Evolutionary conservation across 169 alveolate genomes (phyloP).

Genomic region (Eimeria acervulina): DNA sequence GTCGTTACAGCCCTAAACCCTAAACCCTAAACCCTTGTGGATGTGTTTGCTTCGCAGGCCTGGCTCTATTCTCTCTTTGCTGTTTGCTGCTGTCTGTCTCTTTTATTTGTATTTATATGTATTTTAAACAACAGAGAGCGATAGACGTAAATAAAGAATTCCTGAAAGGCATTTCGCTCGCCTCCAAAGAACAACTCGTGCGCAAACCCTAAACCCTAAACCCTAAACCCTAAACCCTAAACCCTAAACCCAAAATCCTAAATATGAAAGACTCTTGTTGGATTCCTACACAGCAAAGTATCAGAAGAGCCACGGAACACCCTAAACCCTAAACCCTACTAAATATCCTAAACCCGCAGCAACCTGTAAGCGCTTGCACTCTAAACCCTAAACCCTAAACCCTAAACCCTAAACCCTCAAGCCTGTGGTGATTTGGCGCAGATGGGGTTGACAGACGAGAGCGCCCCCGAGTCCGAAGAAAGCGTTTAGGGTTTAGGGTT

Average conservation of each 20-base stretch:
- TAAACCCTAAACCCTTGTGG: slow-evolving; percentile 41
- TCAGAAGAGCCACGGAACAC: background rate
- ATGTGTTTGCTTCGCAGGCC: background rate
- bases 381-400: background rate
- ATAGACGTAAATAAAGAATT: slow-evolving; percentile 11
- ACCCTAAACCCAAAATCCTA: slow-evolving; percentile 41
- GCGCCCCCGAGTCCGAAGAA: background rate
- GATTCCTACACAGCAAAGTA: background rate
- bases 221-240: slow-evolving; percentile 38
- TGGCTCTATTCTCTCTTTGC: background rate
- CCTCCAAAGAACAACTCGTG: background rate
- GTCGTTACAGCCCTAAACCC: slow-evolving; percentile 25
- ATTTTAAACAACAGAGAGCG: slow-evolving; percentile 2
- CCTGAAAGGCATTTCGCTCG: slow-evolving; percentile 1
- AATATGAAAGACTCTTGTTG: background rate
- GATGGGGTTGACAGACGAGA: background rate
- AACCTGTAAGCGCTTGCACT: too few relatives aligned
- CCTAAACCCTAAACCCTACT: background rate
- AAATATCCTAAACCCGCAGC: background rate
- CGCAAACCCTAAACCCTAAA: slow-evolving; percentile 1
- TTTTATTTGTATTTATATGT: background rate
- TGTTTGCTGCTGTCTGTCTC: background rate
- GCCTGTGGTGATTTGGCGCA: background rate
- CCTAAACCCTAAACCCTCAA: slow-evolving; percentile 35
- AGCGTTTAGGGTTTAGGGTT: slow-evolving; percentile 42